Evolutionary conservation across 2,329 filamentous ascomycete species (phyloP).

Genomic region (Colletotrichum euphorbiae): DNA sequence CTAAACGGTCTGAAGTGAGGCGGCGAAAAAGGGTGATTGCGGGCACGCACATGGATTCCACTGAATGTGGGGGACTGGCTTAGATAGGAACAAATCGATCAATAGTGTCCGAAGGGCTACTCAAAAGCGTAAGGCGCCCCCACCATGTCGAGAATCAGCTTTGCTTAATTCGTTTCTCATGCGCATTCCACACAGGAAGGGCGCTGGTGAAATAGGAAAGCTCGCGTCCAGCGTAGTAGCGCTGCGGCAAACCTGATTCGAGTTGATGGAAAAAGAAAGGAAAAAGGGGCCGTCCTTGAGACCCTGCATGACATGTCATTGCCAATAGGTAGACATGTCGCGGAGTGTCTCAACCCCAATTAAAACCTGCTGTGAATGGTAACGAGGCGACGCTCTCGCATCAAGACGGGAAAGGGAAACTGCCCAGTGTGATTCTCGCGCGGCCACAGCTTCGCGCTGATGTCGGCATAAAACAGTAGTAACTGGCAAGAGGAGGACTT

Average conservation of each 20-base stretch:
- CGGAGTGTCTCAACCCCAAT: conserved; percentile 14
- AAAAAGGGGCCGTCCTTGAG: conserved; percentile 22
- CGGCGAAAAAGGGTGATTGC: neutral
- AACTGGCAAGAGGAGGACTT: neutral
- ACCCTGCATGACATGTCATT: conserved; percentile 32
- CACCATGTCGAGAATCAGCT: neutral
- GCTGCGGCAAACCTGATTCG: conserved; percentile 17
- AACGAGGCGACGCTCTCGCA: neutral
- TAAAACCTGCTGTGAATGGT: neutral
- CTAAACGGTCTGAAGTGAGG: conserved; percentile 5
- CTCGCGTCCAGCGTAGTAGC: conserved; percentile 15
- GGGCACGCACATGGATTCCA: neutral
- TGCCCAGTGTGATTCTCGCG: conserved; percentile 23
- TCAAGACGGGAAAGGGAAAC: conserved; percentile 4
- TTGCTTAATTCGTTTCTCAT: conserved; percentile 20
- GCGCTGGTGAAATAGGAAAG: neutral
- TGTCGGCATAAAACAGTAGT: conserved; percentile 27
- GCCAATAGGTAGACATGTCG: neutral
- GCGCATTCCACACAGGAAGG: conserved; percentile 14
- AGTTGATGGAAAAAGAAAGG: conserved; percentile 29
- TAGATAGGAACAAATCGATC: neutral
- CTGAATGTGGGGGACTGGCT: conserved; percentile 3
- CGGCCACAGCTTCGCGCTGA: conserved; percentile 3
- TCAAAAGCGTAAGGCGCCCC: conserved; percentile 11
- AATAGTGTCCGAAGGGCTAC: conserved; percentile 19